These are phyloP conservation scores for Irpex lacteus DNA, from an alignment of 1,284 basidiomycete genomes.

Conservation along the genomic window DNA sequence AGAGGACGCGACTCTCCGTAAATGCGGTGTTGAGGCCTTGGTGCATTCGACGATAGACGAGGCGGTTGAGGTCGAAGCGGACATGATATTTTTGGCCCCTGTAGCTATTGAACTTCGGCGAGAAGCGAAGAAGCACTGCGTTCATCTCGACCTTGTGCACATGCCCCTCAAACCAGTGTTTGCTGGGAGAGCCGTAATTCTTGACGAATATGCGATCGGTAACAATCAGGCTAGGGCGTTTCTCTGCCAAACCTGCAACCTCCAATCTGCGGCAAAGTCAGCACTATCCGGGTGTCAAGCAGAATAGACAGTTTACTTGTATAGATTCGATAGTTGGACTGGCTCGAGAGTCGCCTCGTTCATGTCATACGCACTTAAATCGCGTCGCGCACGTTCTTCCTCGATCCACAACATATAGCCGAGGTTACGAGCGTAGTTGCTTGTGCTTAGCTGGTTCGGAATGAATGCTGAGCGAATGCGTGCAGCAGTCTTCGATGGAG, in stretches of 20 bases:
- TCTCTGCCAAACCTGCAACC: conserved; percentile 48
- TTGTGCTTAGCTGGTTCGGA: neutral
- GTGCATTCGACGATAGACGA: conserved; percentile 14
- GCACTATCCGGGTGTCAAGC: no score
- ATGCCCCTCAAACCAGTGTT: conserved; percentile 47
- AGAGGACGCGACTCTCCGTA: conserved; percentile 2
- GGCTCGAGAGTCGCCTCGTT: conserved; percentile 33
- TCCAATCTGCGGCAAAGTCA: no score
- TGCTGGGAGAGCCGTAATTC: conserved; percentile 23
- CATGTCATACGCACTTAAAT: conserved; percentile 40
- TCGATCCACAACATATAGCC: conserved; percentile 40
- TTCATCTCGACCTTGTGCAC: conserved; percentile 41
- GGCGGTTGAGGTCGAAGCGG: conserved; percentile 9
- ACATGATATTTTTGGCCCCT: conserved; percentile 38
- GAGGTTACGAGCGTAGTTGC: neutral
- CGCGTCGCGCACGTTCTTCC: conserved; percentile 40
- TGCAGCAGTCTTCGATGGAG: conserved; percentile 30
- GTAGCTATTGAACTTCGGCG: conserved; percentile 39
- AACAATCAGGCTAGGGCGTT: conserved; percentile 25
- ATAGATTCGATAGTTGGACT: conserved; percentile 16
- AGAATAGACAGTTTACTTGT: neutral
- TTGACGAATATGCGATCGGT: conserved; percentile 41
- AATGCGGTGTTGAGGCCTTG: conserved; percentile 7
- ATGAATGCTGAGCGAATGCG: neutral
- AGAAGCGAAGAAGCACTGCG: conserved; percentile 42